Evolutionary conservation across 306 rosid genomes (phyloP).

Genomic region (Prunus padus): DNA sequence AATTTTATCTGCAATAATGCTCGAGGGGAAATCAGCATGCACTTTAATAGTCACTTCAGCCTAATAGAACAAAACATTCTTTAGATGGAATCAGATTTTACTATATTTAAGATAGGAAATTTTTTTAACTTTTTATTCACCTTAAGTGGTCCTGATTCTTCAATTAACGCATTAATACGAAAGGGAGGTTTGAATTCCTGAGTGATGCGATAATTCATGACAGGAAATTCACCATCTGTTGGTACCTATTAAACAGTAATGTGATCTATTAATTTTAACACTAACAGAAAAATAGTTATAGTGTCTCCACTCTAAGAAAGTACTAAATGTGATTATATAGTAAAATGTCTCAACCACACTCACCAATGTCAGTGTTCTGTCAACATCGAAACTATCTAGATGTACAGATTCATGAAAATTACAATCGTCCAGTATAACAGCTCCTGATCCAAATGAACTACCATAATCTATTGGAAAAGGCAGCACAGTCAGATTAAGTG

Average conservation of each 20-base stretch:
- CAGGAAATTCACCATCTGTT: conserved; percentile 89
- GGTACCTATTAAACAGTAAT: conserved; percentile 58
- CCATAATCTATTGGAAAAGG: conserved; percentile 60
- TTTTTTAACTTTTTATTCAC: conserved; percentile 35
- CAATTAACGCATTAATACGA: conserved; percentile 73
- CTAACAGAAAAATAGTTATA: conserved; percentile 2
- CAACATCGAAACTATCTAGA: conserved; percentile 74
- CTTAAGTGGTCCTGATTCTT: conserved; percentile 78
- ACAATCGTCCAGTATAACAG: conserved; percentile 84
- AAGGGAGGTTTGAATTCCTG: conserved; percentile 90
- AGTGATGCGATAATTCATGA: conserved; percentile 94
- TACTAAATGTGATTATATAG: conserved; percentile 3
- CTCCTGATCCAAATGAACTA: conserved; percentile 59
- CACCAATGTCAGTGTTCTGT: conserved; percentile 81
- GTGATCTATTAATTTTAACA: conserved; percentile 19
- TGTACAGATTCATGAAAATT: conserved; percentile 96
- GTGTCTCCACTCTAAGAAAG: not conserved
- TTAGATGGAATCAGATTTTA: conserved; percentile 24
- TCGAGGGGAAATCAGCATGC: conserved; percentile 73
- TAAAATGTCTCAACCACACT: conserved; percentile 25
- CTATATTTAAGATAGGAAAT: conserved; percentile 10
- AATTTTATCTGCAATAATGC: conserved; percentile 63
- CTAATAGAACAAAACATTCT: conserved; percentile 36
- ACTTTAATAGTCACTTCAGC: conserved; percentile 83
- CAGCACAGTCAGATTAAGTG: conserved; percentile 17